Percentiles rank a stretch among this genome's conserved stretches.
Evolutionary conservation across 257 asterid species (phyloP).

Genomic region (Verbascum thapsus): DNA sequence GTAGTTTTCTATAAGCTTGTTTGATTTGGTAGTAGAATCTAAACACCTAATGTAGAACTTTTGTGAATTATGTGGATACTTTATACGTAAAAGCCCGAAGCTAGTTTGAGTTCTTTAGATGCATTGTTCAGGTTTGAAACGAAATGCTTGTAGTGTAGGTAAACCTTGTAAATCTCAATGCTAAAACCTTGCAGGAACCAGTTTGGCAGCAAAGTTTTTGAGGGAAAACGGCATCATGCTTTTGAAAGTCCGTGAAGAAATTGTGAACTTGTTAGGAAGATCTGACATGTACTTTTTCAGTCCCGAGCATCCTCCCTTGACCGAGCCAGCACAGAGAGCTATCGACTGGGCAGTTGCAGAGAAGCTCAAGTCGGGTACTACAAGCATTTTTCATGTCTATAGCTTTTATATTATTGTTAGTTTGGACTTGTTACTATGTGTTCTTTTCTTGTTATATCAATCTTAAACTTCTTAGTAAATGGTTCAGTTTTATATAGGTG

Average conservation of each 20-base stretch:
- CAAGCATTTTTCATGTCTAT: slow-evolving; percentile 3
- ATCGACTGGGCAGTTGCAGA: slow-evolving; percentile 87
- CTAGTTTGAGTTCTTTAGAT: background rate
- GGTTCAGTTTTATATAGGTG: background rate
- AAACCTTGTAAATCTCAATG: slow-evolving; percentile 8
- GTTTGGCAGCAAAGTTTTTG: slow-evolving; percentile 80
- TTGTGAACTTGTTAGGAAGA: slow-evolving; percentile 66
- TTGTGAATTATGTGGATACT: background rate
- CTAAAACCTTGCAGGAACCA: slow-evolving; percentile 67
- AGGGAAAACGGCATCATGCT: slow-evolving; percentile 75
- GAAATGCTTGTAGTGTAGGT: slow-evolving; percentile 8
- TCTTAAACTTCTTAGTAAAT: slow-evolving; percentile 2
- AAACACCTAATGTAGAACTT: background rate
- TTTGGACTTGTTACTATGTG: slow-evolving; percentile 15
- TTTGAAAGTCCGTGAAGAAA: slow-evolving; percentile 75
- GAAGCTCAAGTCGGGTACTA: slow-evolving; percentile 82
- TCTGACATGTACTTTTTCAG: slow-evolving; percentile 67
- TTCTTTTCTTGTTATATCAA: background rate
- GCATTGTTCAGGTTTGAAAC: background rate
- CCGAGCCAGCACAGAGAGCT: slow-evolving; percentile 85
- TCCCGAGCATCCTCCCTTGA: slow-evolving; percentile 89
- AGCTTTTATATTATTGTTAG: slow-evolving; percentile 1
- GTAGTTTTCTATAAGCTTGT: background rate
- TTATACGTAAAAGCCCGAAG: background rate
- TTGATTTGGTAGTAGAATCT: slow-evolving; percentile 1